Conservation (phyloP, 495 filamentous ascomycete genomes). For the Lineolata rhizophorae region DNA sequence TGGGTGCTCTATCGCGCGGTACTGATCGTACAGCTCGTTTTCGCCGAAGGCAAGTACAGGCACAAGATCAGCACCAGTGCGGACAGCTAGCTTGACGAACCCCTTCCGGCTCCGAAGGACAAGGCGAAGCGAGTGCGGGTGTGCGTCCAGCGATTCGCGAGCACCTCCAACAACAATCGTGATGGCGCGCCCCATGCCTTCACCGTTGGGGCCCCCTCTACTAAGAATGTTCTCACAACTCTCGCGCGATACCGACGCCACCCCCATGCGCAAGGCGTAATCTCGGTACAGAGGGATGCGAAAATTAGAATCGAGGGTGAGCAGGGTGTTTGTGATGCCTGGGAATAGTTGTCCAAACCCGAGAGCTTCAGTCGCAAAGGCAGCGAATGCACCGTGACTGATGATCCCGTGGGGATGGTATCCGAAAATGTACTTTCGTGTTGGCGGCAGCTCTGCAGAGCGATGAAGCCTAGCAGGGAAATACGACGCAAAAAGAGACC, state of each 20-base stretch:
- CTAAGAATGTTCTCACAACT: conserved; percentile 72
- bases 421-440: conserved; percentile 91
- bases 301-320: conserved; percentile 89
- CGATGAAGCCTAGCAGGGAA: conserved; percentile 80
- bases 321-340: conserved; percentile 79
- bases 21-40: conserved; percentile 86
- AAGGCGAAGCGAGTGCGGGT: conserved; percentile 48
- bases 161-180: conserved; percentile 92
- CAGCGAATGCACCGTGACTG: conserved; percentile 79
- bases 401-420: conserved; percentile 98
- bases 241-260: conserved; percentile 75
- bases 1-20: conserved; percentile 47
- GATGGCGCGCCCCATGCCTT: conserved; percentile 90
- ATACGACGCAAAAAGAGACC: conserved; percentile 80
- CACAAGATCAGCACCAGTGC: conserved; percentile 76
- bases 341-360: conserved; percentile 82
- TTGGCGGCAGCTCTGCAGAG: conserved; percentile 52
- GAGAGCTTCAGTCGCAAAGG: conserved; percentile 76
- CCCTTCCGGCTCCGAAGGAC: conserved; percentile 70
- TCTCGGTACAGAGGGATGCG: conserved; percentile 85
- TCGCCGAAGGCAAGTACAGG: conserved; percentile 86
- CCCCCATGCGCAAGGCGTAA: conserved; percentile 65
- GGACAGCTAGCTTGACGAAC: conserved; percentile 80
- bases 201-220: conserved; percentile 49
- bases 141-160: conserved; percentile 70